Percentiles rank a stretch among this genome's conserved stretches.
These are phyloP conservation scores for Ascochyta fabae DNA, from an alignment of 2,329 filamentous ascomycete species.

Conservation along the genomic window DNA sequence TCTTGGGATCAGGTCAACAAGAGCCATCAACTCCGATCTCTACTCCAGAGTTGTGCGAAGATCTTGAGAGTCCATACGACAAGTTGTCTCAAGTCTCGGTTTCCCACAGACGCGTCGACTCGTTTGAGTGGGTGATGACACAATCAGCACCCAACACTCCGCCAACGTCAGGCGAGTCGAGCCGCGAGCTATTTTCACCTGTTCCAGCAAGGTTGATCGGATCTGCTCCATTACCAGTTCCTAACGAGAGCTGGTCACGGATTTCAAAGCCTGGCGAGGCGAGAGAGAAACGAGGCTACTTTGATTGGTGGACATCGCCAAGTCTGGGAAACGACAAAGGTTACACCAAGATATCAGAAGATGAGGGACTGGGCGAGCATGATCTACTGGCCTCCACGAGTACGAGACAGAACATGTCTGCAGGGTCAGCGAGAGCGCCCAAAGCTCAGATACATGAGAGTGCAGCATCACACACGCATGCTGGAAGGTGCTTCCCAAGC, in stretches of 20 bases:
- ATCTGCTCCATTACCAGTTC: slow-evolving; percentile 10
- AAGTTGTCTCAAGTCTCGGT: slow-evolving; percentile 12
- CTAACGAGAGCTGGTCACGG: slow-evolving; percentile 4
- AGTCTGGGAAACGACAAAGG: background rate
- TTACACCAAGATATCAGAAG: background rate
- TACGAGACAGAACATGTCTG: too few species aligned
- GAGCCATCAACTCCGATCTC: too few species aligned
- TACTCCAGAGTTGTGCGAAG: background rate
- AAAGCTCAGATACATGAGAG: background rate
- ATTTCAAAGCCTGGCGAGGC: background rate
- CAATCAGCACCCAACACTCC: slow-evolving; percentile 10
- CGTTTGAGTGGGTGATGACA: slow-evolving; percentile 16
- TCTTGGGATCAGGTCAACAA: background rate
- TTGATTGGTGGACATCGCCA: slow-evolving; percentile 14
- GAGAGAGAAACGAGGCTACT: background rate
- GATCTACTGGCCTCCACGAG: too few species aligned
- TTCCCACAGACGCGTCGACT: slow-evolving; percentile 11
- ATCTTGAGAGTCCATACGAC: background rate
- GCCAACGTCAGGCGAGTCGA: background rate
- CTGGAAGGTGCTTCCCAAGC: too few species aligned
- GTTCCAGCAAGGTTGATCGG: background rate
- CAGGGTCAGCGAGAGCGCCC: background rate
- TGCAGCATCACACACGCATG: too few species aligned
- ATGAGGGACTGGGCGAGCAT: background rate
- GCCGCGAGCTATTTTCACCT: background rate